These are phyloP conservation scores for Acephala macrosclerotiorum DNA, from an alignment of 2,329 filamentous ascomycete genomes.

Conservation along the genomic window DNA sequence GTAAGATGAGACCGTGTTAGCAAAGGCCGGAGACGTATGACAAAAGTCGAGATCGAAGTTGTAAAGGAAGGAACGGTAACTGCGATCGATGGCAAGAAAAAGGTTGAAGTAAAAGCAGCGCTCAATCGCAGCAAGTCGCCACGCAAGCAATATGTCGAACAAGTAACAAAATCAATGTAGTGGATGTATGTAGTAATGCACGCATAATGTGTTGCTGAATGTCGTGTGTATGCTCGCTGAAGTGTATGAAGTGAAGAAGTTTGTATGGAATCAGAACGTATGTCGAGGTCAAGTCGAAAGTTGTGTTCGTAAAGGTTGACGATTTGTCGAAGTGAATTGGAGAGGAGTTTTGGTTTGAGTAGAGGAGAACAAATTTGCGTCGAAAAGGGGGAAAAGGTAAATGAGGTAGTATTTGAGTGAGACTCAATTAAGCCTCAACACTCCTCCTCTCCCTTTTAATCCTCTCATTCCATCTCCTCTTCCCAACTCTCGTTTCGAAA, in stretches of 20 bases:
- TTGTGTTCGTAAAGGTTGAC: too few relatives aligned
- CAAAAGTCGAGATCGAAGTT: background rate
- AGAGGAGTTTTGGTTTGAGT: background rate
- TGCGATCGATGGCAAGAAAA: too few relatives aligned
- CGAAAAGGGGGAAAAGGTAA: background rate
- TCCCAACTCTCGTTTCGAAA: slow-evolving; percentile 88
- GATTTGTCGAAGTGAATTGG: background rate
- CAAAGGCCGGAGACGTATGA: background rate
- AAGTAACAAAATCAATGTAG: background rate
- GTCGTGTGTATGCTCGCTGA: background rate
- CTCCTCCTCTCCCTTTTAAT: slow-evolving; percentile 48
- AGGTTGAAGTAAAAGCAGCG: background rate
- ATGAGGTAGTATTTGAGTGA: too few relatives aligned
- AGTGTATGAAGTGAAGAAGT: background rate
- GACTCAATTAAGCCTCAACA: slow-evolving; percentile 18
- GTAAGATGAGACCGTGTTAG: background rate
- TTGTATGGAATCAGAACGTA: too few relatives aligned
- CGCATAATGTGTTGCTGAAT: background rate
- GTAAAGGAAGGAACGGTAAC: too few relatives aligned
- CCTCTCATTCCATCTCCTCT: slow-evolving; percentile 75
- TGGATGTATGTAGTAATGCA: background rate
- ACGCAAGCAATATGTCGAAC: background rate
- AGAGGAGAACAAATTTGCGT: background rate
- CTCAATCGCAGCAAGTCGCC: background rate
- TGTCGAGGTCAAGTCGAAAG: too few relatives aligned